Evolutionary conservation across 306 rosid species (phyloP), one percentile per base, ranked within the genome.

Genomic region (Sophora flavescens): DNA sequence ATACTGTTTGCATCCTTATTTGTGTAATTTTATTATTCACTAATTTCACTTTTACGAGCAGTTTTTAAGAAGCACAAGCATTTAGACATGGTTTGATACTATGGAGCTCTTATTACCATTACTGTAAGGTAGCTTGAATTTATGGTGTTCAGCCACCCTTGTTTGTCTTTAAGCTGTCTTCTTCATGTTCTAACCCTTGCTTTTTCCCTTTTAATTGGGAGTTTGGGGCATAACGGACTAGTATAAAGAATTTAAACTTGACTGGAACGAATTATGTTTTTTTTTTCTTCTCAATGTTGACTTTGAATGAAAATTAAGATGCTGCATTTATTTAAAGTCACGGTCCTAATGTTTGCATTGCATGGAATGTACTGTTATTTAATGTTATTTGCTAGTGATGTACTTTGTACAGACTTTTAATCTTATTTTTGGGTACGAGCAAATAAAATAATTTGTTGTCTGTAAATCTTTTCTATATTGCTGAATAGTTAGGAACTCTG

Each of bases 401-500:
- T 69, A 50, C 62, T 57, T 52, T 68, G 33, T 51, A 44, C 17
- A 15, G 22, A 47, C 45, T 60, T 65, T 14, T 28, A 57, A 36
- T 48, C 39, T 28, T 22, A 35, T 61, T 54, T 45, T 8, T 26
- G 48, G 48, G 78, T 53, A 35, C 26, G 8, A 42, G 39, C 22
- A 39, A 15, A 70, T 57, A 39, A 62, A 41, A 18, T 26, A 54
- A 56, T 65, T 63, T 41, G 15, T 28, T 39, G 28, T 68, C 35
- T 6, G 45, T 44, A 65, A 47, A 48, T 10, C 58, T 79, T 30
- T 73, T 77, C 39, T 33, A 17, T 45, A 39, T 63, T 71, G 69
- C 58, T 61, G 75, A 58, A 52, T 57, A n/a, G n/a, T n/a, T n/a
- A 54, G 65, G 78, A 64, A 69, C 77, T 83, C 77, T 77, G 80